Evolutionary conservation across 768 basidiomycete genomes (phyloP), one percentile per base, ranked within the genome.

Genomic region (Xerocomellus dryophilus): DNA sequence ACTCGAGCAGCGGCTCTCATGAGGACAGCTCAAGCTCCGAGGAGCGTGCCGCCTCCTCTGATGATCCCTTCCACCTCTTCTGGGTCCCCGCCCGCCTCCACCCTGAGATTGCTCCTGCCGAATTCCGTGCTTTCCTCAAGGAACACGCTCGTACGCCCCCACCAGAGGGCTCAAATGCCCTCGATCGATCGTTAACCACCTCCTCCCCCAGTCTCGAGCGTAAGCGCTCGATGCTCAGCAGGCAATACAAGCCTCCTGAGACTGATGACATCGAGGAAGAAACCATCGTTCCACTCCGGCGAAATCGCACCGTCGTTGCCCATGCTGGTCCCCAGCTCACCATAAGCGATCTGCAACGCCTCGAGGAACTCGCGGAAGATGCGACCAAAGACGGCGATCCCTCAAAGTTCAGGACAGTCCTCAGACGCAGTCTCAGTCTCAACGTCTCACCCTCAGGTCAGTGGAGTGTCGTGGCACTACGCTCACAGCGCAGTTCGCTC

Each of bases 51-150:
- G 11, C 40, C n/a, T n/a, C 65, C 20, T 69, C 79, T 36, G 85
- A 90, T 62, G 91, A 96, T 74, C 87, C 90, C 3, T 85, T 86
- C 64, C 89, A 93, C 71, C 83, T 98, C 59, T 98, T 98, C 79
- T 99, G 97, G 97, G 93, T 99, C 27, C 97, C 97, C 49, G 97
- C 97, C 15, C 83, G 88, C 53, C 78, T 98, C 34, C 97, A 98
- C 69, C 97, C 97, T 29, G 97, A 99, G 76, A 90, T 99, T 65
- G 96, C 95, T 0, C 97, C 97, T 21, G 88, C 85, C 43, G 94
- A 98, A 71, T 99, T 99, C 71, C 83, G 92, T 47, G 88, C 86
- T 11, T 98, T 99, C 69, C 83, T 99, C 61, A 90, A 94, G 70
- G 91, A 96, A 63, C 97, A 98, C 73, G 81, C 93, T 11, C 82